Evolutionary conservation across 371 early-diverging fungal genomes (phyloP), one percentile per base, ranked within the genome.

Genomic region (Rhizopus arrhizus): DNA sequence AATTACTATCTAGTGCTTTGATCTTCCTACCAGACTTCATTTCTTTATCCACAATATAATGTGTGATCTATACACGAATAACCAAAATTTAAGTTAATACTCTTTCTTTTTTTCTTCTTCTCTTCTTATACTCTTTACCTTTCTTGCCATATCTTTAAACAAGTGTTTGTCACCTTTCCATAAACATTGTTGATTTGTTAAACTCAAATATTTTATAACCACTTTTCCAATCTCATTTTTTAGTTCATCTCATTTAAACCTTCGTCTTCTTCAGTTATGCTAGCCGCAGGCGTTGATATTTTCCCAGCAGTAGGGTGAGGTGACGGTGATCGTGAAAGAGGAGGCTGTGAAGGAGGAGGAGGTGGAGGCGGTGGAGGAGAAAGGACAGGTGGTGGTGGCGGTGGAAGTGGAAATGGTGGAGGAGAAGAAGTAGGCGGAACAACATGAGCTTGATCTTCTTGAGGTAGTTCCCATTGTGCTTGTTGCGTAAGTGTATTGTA

Each of bases 41-140:
- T 53, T 76, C 77, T 22, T 69, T 54, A 36, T 76, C 73, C 2
- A 76, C 77, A 56, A 76, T 69, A 58, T 76, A 73, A 58, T 76
- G 77, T 28, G 77, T 76, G 13, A 76, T 64, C 73, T 74, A 64
- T 9, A 9, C 33, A 34, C 2, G 22, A 22, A 22, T 22, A 22
- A 22, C 22, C 22, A 22, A 22, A 22, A 22, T 22, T 22, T 15
- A 56, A 53, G 10, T 9, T 41, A 35, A 16, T n/a, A 40, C 42
- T 22, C 3, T 31, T 28, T 6, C 9, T 0, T 34, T n/a, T n/a
- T n/a, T n/a, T n/a, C n/a, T n/a, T n/a, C n/a, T n/a, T n/a, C n/a
- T n/a, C 9, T 36, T 45, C 36, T 8, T 31, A 16, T 33, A 9
- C 52, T 29, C 6, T n/a, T 56, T 67, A 75, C 75, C 70, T 70